Evolutionary conservation across 2,329 filamentous ascomycete genomes (phyloP).

Genomic region (Capronia epimyces): DNA sequence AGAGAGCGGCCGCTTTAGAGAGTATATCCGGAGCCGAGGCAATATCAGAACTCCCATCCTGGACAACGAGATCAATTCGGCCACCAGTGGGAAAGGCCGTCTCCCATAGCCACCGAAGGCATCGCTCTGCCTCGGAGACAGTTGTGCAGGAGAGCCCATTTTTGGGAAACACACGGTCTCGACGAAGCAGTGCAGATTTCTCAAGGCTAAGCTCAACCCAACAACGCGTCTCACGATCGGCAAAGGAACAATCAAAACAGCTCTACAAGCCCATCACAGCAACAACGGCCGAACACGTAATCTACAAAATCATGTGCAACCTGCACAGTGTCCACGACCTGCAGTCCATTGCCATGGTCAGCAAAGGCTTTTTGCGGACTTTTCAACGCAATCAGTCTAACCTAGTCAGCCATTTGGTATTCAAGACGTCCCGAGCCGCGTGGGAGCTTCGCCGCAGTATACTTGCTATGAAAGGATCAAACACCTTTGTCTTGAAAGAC

Average conservation of each 20-base stretch:
- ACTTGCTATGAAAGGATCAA: constrained; percentile 17
- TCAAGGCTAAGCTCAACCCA: neutral
- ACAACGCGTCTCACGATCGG: neutral
- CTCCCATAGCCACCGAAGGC: constrained; percentile 5
- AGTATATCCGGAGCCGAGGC: constrained; percentile 7
- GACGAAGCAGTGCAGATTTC: constrained; percentile 12
- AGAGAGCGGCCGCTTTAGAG: constrained; percentile 5
- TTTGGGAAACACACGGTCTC: neutral
- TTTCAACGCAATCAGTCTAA: constrained; percentile 26
- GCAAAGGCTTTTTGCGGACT: constrained; percentile 26
- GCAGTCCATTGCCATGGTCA: constrained; percentile 24
- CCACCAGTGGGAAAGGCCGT: constrained; percentile 5
- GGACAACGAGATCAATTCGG: constrained; percentile 12
- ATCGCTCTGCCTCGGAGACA: constrained; percentile 15
- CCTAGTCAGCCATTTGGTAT: constrained; percentile 25
- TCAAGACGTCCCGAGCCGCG: constrained; percentile 23
- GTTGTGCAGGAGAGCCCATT: neutral
- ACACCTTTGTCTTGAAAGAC: constrained; percentile 23
- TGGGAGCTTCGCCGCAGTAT: constrained; percentile 27
- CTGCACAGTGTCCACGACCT: constrained; percentile 21
- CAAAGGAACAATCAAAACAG: neutral
- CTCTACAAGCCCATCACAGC: constrained; percentile 18
- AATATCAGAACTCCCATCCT: constrained; percentile 7
- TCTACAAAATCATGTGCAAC: constrained; percentile 25
- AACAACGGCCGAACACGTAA: constrained; percentile 23